Evolutionary conservation across 2,329 filamentous ascomycete genomes (phyloP), one percentile per base, ranked within the genome.

Genomic region (Myrmaecium sp.): DNA sequence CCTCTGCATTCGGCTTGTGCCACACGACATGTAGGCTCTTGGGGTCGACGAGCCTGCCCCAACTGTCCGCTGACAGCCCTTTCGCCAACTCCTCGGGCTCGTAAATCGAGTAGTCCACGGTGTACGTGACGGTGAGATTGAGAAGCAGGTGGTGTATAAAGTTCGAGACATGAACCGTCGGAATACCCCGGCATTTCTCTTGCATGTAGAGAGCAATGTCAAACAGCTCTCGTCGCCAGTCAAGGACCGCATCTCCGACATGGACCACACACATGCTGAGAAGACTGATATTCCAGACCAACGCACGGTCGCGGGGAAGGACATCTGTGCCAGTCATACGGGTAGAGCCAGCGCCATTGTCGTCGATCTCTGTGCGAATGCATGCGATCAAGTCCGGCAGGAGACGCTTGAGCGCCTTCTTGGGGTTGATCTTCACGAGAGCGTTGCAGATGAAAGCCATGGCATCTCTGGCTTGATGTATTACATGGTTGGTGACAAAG

Each of bases 371-470:
- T 33, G 82, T 92, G 34, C 84, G 79, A 37, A 98, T 98, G 30
- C 81, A 84, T 46, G 80, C 68, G 26, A 92, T 77, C 28, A 95
- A 63, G 59, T 93, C 82, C 1, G 89, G 89, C 17, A 98, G 66
- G 29, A 98, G 78, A 9, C 82, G 71, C 46, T 84, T 89, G 26
- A 98, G 62, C 1, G 89, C 83, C 57, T 94, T 94, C 47, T 86
- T 74, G 0, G 91, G 84, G 40, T 91, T 81, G 38, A 92, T 82
- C 54, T 95, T 95, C 63, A 89, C 93, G 14, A 98, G 64, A 1
- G 82, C 80, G 51, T 94, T 95, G 54, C 86, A 80, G 28, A 95
- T 95, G 65, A 93, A 98, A 1, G 91, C 89, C 78, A 98, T 94
- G 5, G 89, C 86, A 60, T 98, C 89, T 37, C 86, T 66, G 28